Base-by-base conservation (phyloP, 225 moss, liverwort and hornwort genomes). In the Straminergon stramineum region DNA sequence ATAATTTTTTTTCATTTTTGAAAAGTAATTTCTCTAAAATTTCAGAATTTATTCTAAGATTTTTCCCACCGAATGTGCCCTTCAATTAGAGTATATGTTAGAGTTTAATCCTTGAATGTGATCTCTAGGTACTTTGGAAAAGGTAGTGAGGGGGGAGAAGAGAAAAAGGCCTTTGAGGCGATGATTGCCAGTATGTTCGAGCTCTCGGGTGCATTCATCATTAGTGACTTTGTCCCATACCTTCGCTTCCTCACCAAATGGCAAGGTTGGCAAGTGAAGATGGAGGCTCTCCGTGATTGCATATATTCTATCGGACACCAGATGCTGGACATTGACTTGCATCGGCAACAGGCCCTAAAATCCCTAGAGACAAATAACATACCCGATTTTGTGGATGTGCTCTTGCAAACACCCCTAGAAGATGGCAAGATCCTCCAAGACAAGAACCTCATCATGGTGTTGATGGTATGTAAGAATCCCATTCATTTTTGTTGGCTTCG, bases 151-250 rank as follows among this genome's bases (percentile, higher is more conserved):
- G 65, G 66, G 13, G 71, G 39, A n/a, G 15, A 73, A 15, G 89
- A 88, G 48, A 88, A 79, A 1, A 20, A 62, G 9, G 85, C 83
- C 12, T 87, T 78, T 2, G 65, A 90, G 53, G 74, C 14, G 1
- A 32, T 41, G 64, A 18, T 67, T 9, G 57, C 73, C 2, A 35
- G 15, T 7, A 5, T 19, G 0, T 87, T 75, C 11, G 67, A 90
- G 21, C 37, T 84, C 3, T 73, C 63, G 2, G 88, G 93, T 15
- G 8, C 88, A 1, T 68, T 86, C 64, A 80, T 93, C 16, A 90
- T 91, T 15, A 13, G 84, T 53, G 92, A 92, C 70, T 93, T 89
- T 9, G 71, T 92, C 28, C 93, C 93, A 2, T 91, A 68, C 80
- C 86, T 92, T 39, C 23, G 66, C 75, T 92, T 91, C 69, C 27